phyloP scores from a whole-genome alignment of 805 yeast species.

The Candida adriatica region DNA sequence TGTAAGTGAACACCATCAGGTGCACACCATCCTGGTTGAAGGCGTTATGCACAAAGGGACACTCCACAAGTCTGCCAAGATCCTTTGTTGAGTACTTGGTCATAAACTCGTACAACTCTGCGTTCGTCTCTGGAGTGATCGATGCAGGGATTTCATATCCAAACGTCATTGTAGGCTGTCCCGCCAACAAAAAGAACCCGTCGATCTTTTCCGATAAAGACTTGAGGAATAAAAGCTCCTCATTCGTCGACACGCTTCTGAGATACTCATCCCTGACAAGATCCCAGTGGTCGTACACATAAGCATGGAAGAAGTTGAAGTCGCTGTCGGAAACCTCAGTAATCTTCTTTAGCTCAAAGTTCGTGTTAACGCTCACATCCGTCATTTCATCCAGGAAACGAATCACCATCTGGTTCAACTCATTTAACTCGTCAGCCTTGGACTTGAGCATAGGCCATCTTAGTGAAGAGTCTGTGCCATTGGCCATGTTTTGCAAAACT shows the following conservation, averaged over 20 bases:
- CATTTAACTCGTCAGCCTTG: slow-evolving; percentile 34
- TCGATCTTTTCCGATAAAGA: slow-evolving; percentile 38
- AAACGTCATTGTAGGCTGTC: slow-evolving; percentile 51
- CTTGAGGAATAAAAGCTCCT: slow-evolving; percentile 18
- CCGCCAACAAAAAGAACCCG: slow-evolving; percentile 38
- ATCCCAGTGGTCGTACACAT: slow-evolving; percentile 43
- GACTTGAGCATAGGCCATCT: slow-evolving; percentile 54
- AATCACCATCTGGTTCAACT: slow-evolving; percentile 32
- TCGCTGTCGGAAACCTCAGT: slow-evolving; percentile 22
- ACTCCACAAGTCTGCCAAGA: slow-evolving; percentile 35
- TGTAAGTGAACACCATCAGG: slow-evolving; percentile 46
- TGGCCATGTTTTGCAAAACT: slow-evolving; percentile 80
- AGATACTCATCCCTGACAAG: slow-evolving; percentile 25
- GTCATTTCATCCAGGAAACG: slow-evolving; percentile 34
- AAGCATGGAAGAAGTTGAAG: slow-evolving; percentile 38
- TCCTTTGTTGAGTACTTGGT: slow-evolving; percentile 54
- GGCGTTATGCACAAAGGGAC: slow-evolving; percentile 50
- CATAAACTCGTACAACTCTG: slow-evolving; percentile 67
- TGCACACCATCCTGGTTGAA: slow-evolving; percentile 72
- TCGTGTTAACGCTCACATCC: slow-evolving; percentile 16
- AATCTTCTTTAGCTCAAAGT: slow-evolving; percentile 18
- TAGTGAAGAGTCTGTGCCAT: slow-evolving; percentile 59
- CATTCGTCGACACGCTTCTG: slow-evolving; percentile 11
- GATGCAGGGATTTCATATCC: slow-evolving; percentile 51
- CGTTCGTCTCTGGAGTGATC: slow-evolving; percentile 42